Conservation (phyloP, 78 protist species). For the Protostelium mycophagum region DNA sequence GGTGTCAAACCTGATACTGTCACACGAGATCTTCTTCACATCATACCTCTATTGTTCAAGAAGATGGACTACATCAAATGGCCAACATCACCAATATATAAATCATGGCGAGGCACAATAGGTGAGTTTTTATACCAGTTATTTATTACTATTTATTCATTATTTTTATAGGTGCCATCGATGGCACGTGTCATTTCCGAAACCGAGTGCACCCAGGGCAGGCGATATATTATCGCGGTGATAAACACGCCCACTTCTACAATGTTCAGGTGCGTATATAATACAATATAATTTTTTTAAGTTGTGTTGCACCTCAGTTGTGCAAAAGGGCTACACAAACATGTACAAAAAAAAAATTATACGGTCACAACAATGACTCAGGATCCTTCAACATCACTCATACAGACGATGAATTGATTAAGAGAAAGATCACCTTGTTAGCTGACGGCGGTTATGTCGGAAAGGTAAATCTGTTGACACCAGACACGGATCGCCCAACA, state of each 20-base stretch:
- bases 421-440: too few species aligned
- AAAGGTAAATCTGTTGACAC: too few species aligned
- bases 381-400: too few species aligned
- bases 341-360: too few species aligned
- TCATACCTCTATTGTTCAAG: background rate
- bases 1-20: too few species aligned
- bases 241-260: background rate
- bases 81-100: background rate
- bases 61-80: background rate
- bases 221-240: background rate
- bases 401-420: too few species aligned
- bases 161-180: background rate
- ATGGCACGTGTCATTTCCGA: background rate
- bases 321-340: too few species aligned
- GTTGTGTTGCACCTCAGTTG: too few species aligned
- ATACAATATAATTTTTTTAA: too few species aligned
- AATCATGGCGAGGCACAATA: background rate
- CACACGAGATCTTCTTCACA: background rate
- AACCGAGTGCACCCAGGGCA: background rate
- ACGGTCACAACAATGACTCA: too few species aligned
- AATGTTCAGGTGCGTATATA: background rate
- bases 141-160: background rate
- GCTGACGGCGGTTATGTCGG: too few species aligned
- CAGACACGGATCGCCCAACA: too few species aligned
- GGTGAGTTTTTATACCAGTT: background rate